These are phyloP conservation scores for Trypanosoma rangeli DNA, from an alignment of 208 protist genomes.

Conservation along the genomic window DNA sequence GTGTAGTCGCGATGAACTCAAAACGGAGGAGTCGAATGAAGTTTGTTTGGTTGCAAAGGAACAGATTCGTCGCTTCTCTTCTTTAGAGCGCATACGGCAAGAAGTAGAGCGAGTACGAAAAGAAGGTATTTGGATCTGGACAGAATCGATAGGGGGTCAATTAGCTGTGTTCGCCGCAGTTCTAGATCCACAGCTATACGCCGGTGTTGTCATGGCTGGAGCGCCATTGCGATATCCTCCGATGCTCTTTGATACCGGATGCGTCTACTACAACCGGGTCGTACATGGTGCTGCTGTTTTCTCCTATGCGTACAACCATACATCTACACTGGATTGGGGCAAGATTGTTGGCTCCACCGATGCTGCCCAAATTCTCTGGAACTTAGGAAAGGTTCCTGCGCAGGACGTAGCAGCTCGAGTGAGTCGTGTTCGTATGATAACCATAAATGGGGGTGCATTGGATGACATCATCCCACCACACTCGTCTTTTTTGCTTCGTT, in stretches of 20 bases:
- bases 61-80: constrained; percentile 28
- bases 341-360: background rate
- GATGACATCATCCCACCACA: constrained; percentile 72
- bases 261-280: constrained; percentile 44
- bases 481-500: constrained; percentile 46
- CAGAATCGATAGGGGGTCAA: constrained; percentile 71
- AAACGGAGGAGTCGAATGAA: background rate
- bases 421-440: constrained; percentile 41
- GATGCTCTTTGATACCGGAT: constrained; percentile 65
- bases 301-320: constrained; percentile 19
- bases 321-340: background rate
- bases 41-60: constrained; percentile 19
- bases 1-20: background rate
- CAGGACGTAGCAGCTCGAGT: constrained; percentile 40
- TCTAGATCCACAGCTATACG: constrained; percentile 55
- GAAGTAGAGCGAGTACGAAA: constrained; percentile 38
- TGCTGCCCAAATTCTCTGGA: constrained; percentile 24
- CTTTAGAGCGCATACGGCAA: constrained; percentile 35
- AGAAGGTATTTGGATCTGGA: constrained; percentile 80
- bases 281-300: constrained; percentile 42
- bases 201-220: constrained; percentile 64
- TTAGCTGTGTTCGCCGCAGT: constrained; percentile 53
- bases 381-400: constrained; percentile 29
- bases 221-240: constrained; percentile 67
- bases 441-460: constrained; percentile 66